A percentile compares a stretch with the other conserved stretches of the same genome.
phyloP scores from a whole-genome alignment of 75 land plant genomes.

The Cupressus sempervirens region DNA sequence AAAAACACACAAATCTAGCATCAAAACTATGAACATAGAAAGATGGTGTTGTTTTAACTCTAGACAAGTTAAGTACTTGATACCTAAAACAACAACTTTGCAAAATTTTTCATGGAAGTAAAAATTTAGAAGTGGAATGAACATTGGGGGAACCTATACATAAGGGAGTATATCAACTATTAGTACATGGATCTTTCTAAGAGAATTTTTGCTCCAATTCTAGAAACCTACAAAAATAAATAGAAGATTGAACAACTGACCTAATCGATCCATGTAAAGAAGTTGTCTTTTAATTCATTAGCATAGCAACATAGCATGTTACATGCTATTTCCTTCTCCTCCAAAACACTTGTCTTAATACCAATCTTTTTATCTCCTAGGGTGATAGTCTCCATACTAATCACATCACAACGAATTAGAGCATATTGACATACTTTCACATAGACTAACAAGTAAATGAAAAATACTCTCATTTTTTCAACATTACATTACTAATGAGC shows the following conservation, averaged over 20 bases:
- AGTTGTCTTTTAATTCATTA: slow-evolving; percentile 94
- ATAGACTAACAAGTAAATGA: not conserved
- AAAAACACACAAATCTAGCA: slow-evolving; percentile 10
- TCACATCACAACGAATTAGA: not conserved
- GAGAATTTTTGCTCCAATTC: not conserved
- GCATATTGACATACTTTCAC: not conserved
- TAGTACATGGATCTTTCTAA: not conserved
- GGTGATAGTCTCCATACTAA: slow-evolving; percentile 93
- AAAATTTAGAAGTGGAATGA: slow-evolving; percentile 94
- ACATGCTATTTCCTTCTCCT: slow-evolving; percentile 98
- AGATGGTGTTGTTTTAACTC: not conserved
- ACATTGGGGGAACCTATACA: slow-evolving; percentile 83
- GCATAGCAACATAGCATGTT: slow-evolving; percentile 99
- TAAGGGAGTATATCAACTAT: not conserved
- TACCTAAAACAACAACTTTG: slow-evolving; percentile 96
- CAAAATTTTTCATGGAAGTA: slow-evolving; percentile 99
- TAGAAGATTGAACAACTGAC: slow-evolving; percentile 22
- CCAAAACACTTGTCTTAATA: slow-evolving; percentile 92
- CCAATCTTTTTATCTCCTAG: slow-evolving; percentile 98
- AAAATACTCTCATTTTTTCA: not conserved
- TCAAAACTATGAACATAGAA: not conserved
- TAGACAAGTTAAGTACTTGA: not conserved
- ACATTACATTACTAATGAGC: not conserved
- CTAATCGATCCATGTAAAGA: slow-evolving; percentile 99
- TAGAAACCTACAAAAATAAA: not conserved